Percentiles rank a stretch among this genome's conserved stretches.
Conservation (phyloP, 2,329 filamentous ascomycete genomes). For the Xylaria sp. region DNA sequence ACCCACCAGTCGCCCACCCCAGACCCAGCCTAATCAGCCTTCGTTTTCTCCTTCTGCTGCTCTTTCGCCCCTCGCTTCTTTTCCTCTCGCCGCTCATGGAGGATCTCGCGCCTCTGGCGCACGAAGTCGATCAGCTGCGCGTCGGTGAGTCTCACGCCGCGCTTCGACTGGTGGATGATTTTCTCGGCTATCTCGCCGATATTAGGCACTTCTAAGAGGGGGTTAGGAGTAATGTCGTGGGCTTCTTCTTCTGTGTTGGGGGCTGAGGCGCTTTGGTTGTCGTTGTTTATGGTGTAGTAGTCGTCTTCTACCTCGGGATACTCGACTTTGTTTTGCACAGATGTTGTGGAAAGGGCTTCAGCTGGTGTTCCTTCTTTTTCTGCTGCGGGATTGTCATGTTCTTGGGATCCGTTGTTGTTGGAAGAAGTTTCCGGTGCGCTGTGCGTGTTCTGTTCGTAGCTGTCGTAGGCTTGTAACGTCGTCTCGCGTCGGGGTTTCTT, state of each 20-base stretch:
- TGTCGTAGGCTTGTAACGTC: neutral
- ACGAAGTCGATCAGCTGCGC: slow-evolving; percentile 22
- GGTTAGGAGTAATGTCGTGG: neutral
- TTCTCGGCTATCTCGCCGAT: neutral
- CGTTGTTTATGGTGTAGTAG: neutral
- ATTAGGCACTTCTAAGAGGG: neutral
- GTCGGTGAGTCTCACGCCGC: slow-evolving; percentile 4
- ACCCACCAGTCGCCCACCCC: no score
- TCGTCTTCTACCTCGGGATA: slow-evolving; percentile 9
- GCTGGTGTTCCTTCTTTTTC: neutral
- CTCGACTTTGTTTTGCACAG: neutral
- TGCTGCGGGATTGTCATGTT: neutral
- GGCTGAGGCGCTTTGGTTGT: neutral
- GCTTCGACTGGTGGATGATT: slow-evolving; percentile 1
- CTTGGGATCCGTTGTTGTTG: neutral
- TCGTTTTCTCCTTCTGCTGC: no score
- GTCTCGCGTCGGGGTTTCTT: slow-evolving; percentile 2
- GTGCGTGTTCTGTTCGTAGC: neutral
- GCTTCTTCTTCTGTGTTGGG: neutral
- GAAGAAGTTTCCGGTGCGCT: neutral
- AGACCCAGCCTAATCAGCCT: no score
- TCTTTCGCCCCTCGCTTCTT: no score
- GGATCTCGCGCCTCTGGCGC: neutral
- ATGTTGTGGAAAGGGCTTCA: no score
- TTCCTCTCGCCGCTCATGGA: neutral